phyloP scores from a whole-genome alignment of 2,329 filamentous ascomycete species.

The Drechslerella coelobrocha region DNA sequence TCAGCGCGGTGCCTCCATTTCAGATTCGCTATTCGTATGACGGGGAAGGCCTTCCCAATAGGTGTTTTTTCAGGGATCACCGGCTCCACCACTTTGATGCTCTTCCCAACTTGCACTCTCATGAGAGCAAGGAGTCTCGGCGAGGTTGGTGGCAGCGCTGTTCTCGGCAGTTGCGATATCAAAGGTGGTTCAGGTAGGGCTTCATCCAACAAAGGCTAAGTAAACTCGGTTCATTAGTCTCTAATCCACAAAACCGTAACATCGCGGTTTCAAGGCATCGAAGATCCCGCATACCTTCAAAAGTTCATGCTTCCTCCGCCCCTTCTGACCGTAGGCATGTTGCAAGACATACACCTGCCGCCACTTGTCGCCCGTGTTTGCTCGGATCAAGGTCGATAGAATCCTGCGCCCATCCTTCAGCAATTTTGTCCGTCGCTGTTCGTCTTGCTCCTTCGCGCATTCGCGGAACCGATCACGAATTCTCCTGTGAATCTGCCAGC shows the following conservation, averaged over 20 bases:
- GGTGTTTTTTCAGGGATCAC: slow-evolving; percentile 52
- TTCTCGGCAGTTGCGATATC: slow-evolving; percentile 45
- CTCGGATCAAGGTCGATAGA: slow-evolving; percentile 52
- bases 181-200: slow-evolving; percentile 49
- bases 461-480: slow-evolving; percentile 52
- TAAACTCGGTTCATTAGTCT: background rate
- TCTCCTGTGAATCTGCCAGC: slow-evolving; percentile 47
- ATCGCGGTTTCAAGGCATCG: background rate
- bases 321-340: slow-evolving; percentile 52
- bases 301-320: slow-evolving; percentile 52
- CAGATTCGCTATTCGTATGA: slow-evolving; percentile 52
- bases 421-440: slow-evolving; percentile 32
- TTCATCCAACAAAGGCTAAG: slow-evolving; percentile 28
- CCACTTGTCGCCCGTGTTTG: slow-evolving; percentile 53
- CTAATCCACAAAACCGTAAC: slow-evolving; percentile 1
- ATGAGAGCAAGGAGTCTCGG: slow-evolving; percentile 49
- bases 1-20: slow-evolving; percentile 49
- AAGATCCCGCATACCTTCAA: slow-evolving; percentile 48
- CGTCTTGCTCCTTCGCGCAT: slow-evolving; percentile 18
- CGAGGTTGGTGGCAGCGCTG: slow-evolving; percentile 47
- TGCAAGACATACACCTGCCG: slow-evolving; percentile 51
- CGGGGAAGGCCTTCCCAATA: slow-evolving; percentile 51
- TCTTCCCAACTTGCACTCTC: slow-evolving; percentile 47
- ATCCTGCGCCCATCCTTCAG: slow-evolving; percentile 52
- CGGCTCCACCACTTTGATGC: slow-evolving; percentile 43